phyloP scores from a whole-genome alignment of 2,329 filamentous ascomycete genomes.

The Cercospora sesami region DNA sequence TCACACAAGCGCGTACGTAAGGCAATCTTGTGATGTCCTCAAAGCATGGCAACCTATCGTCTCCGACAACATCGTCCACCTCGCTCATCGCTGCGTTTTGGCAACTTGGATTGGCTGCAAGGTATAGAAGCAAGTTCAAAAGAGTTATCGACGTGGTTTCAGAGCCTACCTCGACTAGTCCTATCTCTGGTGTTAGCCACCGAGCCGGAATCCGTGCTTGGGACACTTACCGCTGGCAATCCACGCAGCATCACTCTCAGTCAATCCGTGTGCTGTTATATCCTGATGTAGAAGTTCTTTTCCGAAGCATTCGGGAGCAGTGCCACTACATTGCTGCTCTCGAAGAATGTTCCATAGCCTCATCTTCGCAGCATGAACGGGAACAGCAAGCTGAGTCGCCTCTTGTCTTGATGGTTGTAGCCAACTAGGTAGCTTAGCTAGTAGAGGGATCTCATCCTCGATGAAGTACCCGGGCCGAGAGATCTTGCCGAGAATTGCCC shows the following conservation, averaged over 20 bases:
- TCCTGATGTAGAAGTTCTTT: neutral
- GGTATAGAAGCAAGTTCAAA: constrained; percentile 11
- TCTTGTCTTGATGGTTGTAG: neutral
- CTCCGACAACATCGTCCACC: constrained; percentile 32
- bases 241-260: neutral
- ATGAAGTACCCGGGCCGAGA: neutral
- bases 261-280: neutral
- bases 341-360: neutral
- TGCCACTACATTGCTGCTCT: neutral
- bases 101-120: neutral
- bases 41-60: constrained; percentile 29
- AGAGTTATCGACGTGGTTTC: constrained; percentile 15
- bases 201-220: neutral
- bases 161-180: constrained; percentile 11
- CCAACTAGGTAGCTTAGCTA: neutral
- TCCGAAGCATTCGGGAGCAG: neutral
- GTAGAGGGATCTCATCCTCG: neutral
- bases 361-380: neutral
- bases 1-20: constrained; percentile 34
- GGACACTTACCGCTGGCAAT: neutral
- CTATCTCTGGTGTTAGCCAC: neutral
- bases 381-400: neutral
- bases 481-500: neutral
- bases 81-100: constrained; percentile 30
- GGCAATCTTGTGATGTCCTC: constrained; percentile 31